Conservation (phyloP, 495 filamentous ascomycete species). For the Podospora conica region DNA sequence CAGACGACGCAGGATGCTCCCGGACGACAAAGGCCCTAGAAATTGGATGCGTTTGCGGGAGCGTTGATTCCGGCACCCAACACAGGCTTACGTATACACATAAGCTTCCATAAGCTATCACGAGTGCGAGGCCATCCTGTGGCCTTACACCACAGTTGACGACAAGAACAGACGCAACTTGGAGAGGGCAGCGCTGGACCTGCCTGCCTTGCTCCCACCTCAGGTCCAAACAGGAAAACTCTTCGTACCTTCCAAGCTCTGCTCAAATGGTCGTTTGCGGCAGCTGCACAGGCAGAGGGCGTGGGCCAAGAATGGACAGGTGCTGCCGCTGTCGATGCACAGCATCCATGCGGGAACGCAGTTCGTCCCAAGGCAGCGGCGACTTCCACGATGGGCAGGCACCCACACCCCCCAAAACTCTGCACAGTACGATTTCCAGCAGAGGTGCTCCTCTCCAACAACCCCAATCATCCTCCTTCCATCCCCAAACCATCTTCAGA, state of each 20-base stretch:
- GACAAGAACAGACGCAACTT: neutral
- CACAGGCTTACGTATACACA: neutral
- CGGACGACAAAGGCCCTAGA: constrained; percentile 5
- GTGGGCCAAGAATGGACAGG: constrained; percentile 6
- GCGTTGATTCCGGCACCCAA: constrained; percentile 1
- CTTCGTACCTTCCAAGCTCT: neutral
- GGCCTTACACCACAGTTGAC: neutral
- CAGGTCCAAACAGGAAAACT: neutral
- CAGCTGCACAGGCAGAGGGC: neutral
- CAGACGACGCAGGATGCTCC: constrained; percentile 10
- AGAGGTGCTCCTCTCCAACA: neutral
- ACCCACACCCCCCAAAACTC: neutral
- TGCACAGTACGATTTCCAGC: neutral
- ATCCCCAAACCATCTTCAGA: neutral
- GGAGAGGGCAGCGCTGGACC: neutral
- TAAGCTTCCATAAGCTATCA: neutral
- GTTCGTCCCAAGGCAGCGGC: neutral
- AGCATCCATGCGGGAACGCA: neutral
- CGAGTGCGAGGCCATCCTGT: neutral
- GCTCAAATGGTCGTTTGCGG: neutral
- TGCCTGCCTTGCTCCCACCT: neutral
- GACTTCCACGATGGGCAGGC: constrained; percentile 3
- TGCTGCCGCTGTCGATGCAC: neutral
- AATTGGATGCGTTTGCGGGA: neutral
- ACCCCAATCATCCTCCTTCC: neutral